Evolutionary conservation across 1,139 yeast genomes (phyloP).

Genomic region (Kodamaea alishanica): DNA sequence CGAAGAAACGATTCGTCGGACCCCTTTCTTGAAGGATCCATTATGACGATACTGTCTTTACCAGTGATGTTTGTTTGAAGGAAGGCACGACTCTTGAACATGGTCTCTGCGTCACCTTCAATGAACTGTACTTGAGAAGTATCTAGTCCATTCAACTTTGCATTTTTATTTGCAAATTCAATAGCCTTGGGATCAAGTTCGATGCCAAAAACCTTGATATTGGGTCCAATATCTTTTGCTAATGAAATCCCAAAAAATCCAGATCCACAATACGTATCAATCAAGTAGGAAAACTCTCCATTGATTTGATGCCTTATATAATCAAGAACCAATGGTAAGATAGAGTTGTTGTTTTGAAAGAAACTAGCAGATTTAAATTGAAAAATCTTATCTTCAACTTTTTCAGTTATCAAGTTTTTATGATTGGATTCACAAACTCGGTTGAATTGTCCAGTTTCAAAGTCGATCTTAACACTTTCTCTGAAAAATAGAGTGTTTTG

Average conservation of each 20-base stretch:
- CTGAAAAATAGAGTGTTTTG: conserved; percentile 25
- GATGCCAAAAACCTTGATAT: conserved; percentile 42
- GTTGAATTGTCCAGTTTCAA: conserved; percentile 30
- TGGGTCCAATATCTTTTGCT: conserved; percentile 24
- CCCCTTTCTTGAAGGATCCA: conserved; percentile 49
- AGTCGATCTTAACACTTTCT: conserved; percentile 32
- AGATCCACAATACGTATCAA: conserved; percentile 47
- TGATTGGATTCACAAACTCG: conserved; percentile 26
- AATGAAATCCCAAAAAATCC: conserved; percentile 45
- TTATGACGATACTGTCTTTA: conserved; percentile 34
- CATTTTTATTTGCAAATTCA: conserved; percentile 38
- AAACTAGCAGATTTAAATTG: conserved; percentile 35
- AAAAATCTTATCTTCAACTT: conserved; percentile 28
- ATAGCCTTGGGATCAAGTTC: conserved; percentile 35
- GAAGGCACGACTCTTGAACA: conserved; percentile 30
- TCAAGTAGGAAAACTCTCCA: conserved; percentile 23
- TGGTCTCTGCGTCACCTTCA: conserved; percentile 36
- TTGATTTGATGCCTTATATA: conserved; percentile 27
- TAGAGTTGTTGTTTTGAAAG: conserved; percentile 34
- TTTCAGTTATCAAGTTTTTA: conserved; percentile 27
- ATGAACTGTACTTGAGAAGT: conserved; percentile 30
- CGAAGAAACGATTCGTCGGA: conserved; percentile 31
- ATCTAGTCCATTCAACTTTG: conserved; percentile 34
- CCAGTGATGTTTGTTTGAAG: conserved; percentile 25
- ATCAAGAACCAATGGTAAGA: conserved; percentile 35